Evolutionary conservation across 148 eudicot species (phyloP), one percentile per base, ranked within the genome.

Genomic region (Rhododendron mucronatum): DNA sequence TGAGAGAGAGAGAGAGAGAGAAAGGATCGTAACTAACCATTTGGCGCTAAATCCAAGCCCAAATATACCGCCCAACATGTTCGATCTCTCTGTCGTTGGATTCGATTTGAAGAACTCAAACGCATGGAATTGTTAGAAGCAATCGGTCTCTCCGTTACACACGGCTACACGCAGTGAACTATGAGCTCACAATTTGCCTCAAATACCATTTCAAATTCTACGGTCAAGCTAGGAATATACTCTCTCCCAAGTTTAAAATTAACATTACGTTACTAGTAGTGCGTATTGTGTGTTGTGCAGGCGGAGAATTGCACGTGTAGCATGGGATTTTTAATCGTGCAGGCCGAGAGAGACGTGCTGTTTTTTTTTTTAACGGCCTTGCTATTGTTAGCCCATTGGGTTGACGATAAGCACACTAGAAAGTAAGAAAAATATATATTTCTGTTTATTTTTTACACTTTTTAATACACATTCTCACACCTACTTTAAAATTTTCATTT

Each of bases 1-100:
- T 20, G 67, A 3, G 63, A 1, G 63, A 21, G 30, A 23, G 33
- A 71, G 21, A 74, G 3, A 74, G 10, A 53, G 23, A 84, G 3
- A 47, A 45, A 47, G 50, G 51, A 61, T 2, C n/a, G 9, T 33
- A 84, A 30, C 53, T 69, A 45, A 94, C 96, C 96, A 92, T 91
- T 91, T 94, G 69, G 90, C 87, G 91, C 88, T 89, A 85, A 92
- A 92, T 45, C 93, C 92, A 23, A 91, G 87, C 28, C 92, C 93
- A 14, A 94, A 78, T 65, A 94, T 83, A 39, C 94, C 94, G 88
- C 92, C 94, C 82, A 94, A 86, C 97, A 94, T 94, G 83, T 88
- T 80, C 83, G 87, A 84, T 61, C 89, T n/a, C 81, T 76, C 39
- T 14, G 51, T 23, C 39, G 37, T 84, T 37, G 28, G 48, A 53